Evolutionary conservation across 345 rosid genomes (phyloP).

Genomic region (Cardamine occulta): DNA sequence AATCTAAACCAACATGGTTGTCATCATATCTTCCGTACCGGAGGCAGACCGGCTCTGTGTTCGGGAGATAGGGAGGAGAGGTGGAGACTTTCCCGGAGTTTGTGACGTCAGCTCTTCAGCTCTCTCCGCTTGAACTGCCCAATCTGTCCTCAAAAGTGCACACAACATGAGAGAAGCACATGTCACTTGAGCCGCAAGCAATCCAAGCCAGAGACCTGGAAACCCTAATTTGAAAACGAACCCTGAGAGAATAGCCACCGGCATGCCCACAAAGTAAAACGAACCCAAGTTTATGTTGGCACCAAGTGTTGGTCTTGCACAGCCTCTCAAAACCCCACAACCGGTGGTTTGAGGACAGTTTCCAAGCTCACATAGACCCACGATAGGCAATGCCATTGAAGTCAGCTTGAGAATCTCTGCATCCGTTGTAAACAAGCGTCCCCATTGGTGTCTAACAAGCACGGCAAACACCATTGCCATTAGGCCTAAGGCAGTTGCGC

Average conservation of each 20-base stretch:
- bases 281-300: slow-evolving; percentile 96
- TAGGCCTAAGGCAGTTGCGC: slow-evolving; percentile 65
- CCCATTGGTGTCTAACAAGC: slow-evolving; percentile 84
- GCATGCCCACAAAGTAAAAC: slow-evolving; percentile 92
- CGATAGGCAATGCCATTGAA: slow-evolving; percentile 80
- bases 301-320: slow-evolving; percentile 85
- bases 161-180: slow-evolving; percentile 80
- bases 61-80: slow-evolving; percentile 35
- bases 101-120: slow-evolving; percentile 70
- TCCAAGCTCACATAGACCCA: slow-evolving; percentile 92
- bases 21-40: slow-evolving; percentile 33
- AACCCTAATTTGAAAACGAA: slow-evolving; percentile 77
- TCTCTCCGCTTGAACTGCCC: slow-evolving; percentile 71
- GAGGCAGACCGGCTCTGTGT: background rate
- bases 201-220: slow-evolving; percentile 83
- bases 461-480: slow-evolving; percentile 71
- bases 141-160: slow-evolving; percentile 72
- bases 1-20: slow-evolving; percentile 38
- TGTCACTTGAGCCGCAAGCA: slow-evolving; percentile 91
- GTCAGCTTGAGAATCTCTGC: slow-evolving; percentile 76
- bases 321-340: slow-evolving; percentile 86
- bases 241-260: slow-evolving; percentile 71
- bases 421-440: slow-evolving; percentile 73
- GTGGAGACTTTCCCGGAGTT: slow-evolving; percentile 25
- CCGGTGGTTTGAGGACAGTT: slow-evolving; percentile 98